phyloP scores from a whole-genome alignment of 2,329 filamentous ascomycete genomes.

The Diaporthe vexans region DNA sequence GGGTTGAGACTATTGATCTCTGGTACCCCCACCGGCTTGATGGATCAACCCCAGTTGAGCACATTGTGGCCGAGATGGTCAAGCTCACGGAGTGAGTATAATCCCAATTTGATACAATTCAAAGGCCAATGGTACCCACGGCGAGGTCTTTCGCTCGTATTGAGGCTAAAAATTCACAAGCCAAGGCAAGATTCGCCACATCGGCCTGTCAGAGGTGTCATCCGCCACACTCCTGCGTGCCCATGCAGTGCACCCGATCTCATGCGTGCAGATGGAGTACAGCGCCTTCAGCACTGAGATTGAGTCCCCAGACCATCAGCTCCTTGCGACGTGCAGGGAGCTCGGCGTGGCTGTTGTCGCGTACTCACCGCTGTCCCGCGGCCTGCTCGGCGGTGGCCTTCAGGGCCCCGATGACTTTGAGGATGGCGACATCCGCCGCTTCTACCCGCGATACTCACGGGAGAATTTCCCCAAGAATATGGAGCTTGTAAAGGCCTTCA shows the following conservation, averaged over 20 bases:
- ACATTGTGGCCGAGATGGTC: constrained; percentile 65
- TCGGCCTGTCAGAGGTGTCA: constrained; percentile 63
- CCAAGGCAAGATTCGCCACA: constrained; percentile 65
- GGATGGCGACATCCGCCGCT: constrained; percentile 54
- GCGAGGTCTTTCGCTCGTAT: too few relatives aligned
- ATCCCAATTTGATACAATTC: too few relatives aligned
- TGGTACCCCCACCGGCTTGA: constrained; percentile 65
- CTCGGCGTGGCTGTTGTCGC: constrained; percentile 67
- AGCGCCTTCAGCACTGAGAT: constrained; percentile 69
- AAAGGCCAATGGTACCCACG: too few relatives aligned
- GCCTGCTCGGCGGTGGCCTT: constrained; percentile 64
- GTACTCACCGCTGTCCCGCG: constrained; percentile 69
- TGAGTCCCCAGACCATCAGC: constrained; percentile 62
- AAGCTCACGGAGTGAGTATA: constrained; percentile 55
- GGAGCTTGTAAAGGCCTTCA: constrained; percentile 47
- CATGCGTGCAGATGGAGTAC: constrained; percentile 66
- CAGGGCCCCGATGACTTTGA: constrained; percentile 59
- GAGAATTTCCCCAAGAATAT: constrained; percentile 67
- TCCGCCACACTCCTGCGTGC: constrained; percentile 62
- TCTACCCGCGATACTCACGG: constrained; percentile 57
- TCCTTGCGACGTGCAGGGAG: constrained; percentile 65
- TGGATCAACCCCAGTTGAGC: constrained; percentile 59
- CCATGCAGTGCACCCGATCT: constrained; percentile 60
- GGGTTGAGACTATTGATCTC: constrained; percentile 66
- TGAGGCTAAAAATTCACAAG: constrained; percentile 45